These are phyloP conservation scores for Talaromyces sp. DNA, from an alignment of 2,329 filamentous ascomycete species.

Conservation along the genomic window DNA sequence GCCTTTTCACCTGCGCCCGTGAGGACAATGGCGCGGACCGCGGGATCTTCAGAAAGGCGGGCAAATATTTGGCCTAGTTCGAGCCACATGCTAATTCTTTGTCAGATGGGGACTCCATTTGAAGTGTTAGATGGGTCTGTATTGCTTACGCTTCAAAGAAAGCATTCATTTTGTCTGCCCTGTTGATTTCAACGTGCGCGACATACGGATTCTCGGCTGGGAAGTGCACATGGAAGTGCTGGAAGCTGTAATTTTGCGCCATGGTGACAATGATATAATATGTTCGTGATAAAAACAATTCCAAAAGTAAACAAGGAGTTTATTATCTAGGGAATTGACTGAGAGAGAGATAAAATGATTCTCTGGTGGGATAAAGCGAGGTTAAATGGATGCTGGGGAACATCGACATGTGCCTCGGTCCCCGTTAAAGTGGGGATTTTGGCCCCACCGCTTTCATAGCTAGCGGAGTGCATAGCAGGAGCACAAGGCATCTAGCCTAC, in stretches of 20 bases:
- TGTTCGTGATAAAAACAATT: too few relatives aligned
- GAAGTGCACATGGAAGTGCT: constrained; percentile 74
- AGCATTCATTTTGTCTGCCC: constrained; percentile 83
- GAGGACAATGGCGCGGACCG: constrained; percentile 76
- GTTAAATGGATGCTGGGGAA: not conserved
- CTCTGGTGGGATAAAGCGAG: too few relatives aligned
- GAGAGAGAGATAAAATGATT: too few relatives aligned
- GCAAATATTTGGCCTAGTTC: constrained; percentile 75
- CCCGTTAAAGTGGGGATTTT: not conserved
- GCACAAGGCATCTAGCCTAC: too few relatives aligned
- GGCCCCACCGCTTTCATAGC: too few relatives aligned
- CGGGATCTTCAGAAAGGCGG: constrained; percentile 69
- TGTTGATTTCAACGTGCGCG: constrained; percentile 90
- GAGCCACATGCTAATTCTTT: constrained; percentile 71
- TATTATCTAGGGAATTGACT: not conserved
- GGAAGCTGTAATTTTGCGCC: constrained; percentile 28
- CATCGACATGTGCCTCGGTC: not conserved
- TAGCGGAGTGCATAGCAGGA: too few relatives aligned
- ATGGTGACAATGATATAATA: constrained; percentile 13
- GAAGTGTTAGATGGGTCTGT: not conserved
- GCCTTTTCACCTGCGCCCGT: constrained; percentile 80
- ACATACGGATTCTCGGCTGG: constrained; percentile 66
- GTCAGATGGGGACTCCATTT: not conserved
- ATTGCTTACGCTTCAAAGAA: constrained; percentile 67
- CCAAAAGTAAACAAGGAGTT: too few relatives aligned